Evolutionary conservation across 495 filamentous ascomycete species (phyloP).

Genomic region (Thermothielavioides terrestris): DNA sequence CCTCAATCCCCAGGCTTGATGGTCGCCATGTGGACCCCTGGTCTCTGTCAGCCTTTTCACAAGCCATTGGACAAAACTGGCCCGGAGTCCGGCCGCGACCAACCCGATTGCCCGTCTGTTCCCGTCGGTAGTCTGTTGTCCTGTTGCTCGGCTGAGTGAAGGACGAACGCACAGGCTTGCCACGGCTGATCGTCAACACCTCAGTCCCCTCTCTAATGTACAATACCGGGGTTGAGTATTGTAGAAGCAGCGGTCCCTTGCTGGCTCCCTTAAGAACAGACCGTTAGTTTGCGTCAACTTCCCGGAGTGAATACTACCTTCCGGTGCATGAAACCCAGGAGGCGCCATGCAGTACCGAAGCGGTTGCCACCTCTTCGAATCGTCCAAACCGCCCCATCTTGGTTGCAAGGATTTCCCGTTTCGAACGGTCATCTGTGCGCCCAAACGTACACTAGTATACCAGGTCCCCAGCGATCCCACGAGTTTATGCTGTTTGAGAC

Average conservation of each 20-base stretch:
- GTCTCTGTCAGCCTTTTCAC: neutral
- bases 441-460: no score
- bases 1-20: slow-evolving; percentile 12
- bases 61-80: slow-evolving; percentile 7
- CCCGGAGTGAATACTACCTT: neutral
- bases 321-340: no score
- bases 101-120: slow-evolving; percentile 3
- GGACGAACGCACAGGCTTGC: neutral
- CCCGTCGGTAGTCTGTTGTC: neutral
- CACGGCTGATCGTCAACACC: no score
- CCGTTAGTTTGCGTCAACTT: no score
- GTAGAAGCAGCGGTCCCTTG: no score
- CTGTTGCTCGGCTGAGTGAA: neutral
- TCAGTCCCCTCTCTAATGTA: no score
- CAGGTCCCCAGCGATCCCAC: neutral
- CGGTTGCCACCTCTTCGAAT: no score
- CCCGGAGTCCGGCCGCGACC: slow-evolving; percentile 7
- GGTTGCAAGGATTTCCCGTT: no score
- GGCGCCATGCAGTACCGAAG: no score
- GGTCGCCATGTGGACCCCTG: slow-evolving; percentile 1
- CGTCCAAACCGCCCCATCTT: no score
- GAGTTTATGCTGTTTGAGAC: slow-evolving; percentile 1
- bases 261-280: no score
- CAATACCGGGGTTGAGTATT: no score
- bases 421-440: neutral